These are phyloP conservation scores for Aspergillus bertholletiae DNA, from an alignment of 495 filamentous ascomycete species.

Conservation along the genomic window DNA sequence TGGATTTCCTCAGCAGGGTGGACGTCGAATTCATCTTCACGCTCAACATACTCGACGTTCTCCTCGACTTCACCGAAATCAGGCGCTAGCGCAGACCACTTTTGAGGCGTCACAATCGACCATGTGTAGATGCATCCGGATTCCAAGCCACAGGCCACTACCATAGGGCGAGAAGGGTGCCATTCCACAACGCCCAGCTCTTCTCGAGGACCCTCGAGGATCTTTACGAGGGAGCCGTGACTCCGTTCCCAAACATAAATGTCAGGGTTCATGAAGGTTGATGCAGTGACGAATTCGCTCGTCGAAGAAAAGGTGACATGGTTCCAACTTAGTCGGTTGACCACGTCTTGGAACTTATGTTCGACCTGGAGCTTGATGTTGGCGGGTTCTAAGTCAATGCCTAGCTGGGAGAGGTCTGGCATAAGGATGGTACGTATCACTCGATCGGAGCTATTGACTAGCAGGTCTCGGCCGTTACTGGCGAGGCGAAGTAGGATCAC, in stretches of 20 bases:
- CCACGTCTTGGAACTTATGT: constrained; percentile 97
- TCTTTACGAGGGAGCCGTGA: constrained; percentile 90
- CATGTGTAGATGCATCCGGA: constrained; percentile 87
- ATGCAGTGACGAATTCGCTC: constrained; percentile 83
- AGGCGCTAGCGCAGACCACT: constrained; percentile 93
- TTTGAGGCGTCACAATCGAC: constrained; percentile 87
- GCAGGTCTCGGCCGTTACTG: constrained; percentile 75
- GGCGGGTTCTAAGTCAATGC: constrained; percentile 40
- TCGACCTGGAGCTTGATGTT: constrained; percentile 83
- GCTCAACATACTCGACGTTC: constrained; percentile 93
- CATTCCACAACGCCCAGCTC: constrained; percentile 94
- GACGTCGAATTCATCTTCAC: constrained; percentile 97
- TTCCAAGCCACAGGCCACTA: constrained; percentile 88
- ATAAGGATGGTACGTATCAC: constrained; percentile 86
- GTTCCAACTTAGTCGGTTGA: constrained; percentile 92
- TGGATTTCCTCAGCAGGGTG: constrained; percentile 93
- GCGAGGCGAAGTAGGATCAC: constrained; percentile 85
- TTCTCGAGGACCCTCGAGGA: constrained; percentile 92
- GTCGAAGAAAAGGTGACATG: constrained; percentile 90
- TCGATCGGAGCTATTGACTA: constrained; percentile 87
- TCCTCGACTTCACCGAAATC: constrained; percentile 98
- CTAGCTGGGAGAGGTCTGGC: constrained; percentile 55
- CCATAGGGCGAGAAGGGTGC: constrained; percentile 85
- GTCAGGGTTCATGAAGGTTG: constrained; percentile 94
- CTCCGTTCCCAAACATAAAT: constrained; percentile 97